phyloP scores from a whole-genome alignment of 1,139 yeast species.

The Zygoascus meyerae region DNA sequence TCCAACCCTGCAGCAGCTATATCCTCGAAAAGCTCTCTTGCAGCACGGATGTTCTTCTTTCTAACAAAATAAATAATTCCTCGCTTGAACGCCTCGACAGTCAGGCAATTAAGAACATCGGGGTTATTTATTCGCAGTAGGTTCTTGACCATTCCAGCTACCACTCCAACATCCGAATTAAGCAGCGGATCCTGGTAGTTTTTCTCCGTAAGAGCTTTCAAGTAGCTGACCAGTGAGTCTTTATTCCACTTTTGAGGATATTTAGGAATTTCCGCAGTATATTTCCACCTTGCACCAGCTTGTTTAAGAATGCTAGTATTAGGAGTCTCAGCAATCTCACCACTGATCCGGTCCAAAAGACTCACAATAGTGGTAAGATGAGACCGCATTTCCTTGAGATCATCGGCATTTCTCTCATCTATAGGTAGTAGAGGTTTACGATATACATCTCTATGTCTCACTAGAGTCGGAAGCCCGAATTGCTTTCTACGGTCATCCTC shows the following conservation, averaged over 20 bases:
- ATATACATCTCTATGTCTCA: constrained; percentile 1
- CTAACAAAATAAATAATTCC: constrained; percentile 39
- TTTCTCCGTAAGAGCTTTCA: neutral
- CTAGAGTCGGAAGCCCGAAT: constrained; percentile 7
- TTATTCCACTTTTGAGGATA: constrained; percentile 6
- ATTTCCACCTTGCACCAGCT: neutral
- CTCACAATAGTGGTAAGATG: constrained; percentile 8
- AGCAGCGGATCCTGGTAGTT: constrained; percentile 1
- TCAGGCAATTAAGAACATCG: constrained; percentile 32
- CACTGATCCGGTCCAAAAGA: constrained; percentile 8
- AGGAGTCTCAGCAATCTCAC: neutral
- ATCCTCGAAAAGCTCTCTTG: constrained; percentile 39
- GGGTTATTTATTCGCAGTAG: constrained; percentile 39
- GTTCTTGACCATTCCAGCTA: constrained; percentile 28
- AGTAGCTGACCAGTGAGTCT: constrained; percentile 1
- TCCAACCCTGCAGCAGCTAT: constrained; percentile 34
- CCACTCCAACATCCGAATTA: constrained; percentile 3
- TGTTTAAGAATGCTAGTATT: neutral
- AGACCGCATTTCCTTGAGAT: constrained; percentile 6
- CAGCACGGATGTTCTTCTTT: constrained; percentile 38
- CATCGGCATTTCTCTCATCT: constrained; percentile 4
- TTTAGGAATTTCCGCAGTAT: neutral
- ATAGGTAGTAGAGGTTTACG: constrained; percentile 5
- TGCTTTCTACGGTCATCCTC: constrained; percentile 9
- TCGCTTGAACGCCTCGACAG: constrained; percentile 40